Conservation (phyloP, 1,284 basidiomycete genomes). For the Boletus sp. region DNA sequence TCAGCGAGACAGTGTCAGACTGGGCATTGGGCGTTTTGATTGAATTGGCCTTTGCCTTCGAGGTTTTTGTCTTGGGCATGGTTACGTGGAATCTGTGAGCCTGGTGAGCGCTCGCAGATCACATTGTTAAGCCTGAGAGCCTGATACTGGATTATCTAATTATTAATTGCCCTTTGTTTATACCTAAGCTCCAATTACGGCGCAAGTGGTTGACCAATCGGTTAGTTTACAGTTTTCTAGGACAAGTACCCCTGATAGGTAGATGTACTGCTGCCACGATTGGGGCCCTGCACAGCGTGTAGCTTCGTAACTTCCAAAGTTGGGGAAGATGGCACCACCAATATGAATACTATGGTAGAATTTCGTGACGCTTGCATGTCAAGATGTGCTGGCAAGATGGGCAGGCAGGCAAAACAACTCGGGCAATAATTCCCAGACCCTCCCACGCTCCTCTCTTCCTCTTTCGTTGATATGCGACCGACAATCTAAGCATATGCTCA, state of each 20-base stretch:
- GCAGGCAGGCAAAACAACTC: not conserved
- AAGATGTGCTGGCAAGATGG: not conserved
- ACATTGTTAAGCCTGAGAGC: no score
- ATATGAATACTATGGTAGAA: not conserved
- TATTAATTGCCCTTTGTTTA: no score
- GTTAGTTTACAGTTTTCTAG: no score
- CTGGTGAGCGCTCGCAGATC: no score
- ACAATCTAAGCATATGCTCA: not conserved
- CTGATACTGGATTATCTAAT: no score
- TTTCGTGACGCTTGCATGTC: not conserved
- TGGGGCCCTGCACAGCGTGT: no score
- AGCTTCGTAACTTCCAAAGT: no score
- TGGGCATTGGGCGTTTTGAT: not conserved
- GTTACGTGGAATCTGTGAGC: no score
- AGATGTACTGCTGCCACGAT: no score
- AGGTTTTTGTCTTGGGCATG: not conserved
- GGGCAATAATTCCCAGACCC: not conserved
- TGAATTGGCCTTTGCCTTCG: not conserved
- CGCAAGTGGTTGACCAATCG: no score
- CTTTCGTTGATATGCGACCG: not conserved
- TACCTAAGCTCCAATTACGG: no score
- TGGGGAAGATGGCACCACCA: not conserved
- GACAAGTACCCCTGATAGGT: no score
- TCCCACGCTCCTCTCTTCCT: constrained; percentile 1
- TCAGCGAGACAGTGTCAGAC: constrained; percentile 2